A percentile compares a stretch with the other conserved stretches of the same genome.
phyloP scores from a whole-genome alignment of 1,284 basidiomycete genomes.

The Crepidotus sp. region DNA sequence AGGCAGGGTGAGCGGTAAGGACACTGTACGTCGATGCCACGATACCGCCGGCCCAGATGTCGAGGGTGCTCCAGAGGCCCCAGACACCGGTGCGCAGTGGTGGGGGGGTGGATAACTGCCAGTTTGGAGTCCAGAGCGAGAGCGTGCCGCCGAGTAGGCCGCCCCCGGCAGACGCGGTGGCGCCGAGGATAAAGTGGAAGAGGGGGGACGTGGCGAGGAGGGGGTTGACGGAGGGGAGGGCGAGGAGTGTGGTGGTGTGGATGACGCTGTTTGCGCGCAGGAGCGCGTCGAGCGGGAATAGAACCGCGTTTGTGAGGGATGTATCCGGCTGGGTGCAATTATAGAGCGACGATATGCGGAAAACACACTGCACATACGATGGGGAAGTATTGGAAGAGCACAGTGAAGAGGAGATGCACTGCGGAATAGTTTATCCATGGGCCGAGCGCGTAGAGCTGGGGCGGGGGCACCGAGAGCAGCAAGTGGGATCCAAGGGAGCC shows the following conservation, averaged over 20 bases:
- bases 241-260: slow-evolving; percentile 26
- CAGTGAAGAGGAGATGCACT: slow-evolving; percentile 35
- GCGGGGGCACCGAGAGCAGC: slow-evolving; percentile 35
- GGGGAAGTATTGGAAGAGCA: slow-evolving; percentile 31
- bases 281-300: slow-evolving; percentile 41
- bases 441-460: slow-evolving; percentile 33
- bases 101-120: slow-evolving; percentile 35
- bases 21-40: slow-evolving; percentile 27
- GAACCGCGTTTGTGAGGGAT: slow-evolving; percentile 29
- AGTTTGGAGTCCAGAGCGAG: slow-evolving; percentile 30
- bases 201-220: slow-evolving; percentile 30
- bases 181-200: slow-evolving; percentile 37
- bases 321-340: slow-evolving; percentile 23
- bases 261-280: slow-evolving; percentile 35
- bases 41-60: slow-evolving; percentile 39
- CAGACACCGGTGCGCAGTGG: slow-evolving; percentile 29
- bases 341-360: background rate
- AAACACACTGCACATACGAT: slow-evolving; percentile 20
- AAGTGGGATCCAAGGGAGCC: slow-evolving; percentile 34
- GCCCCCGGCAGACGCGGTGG: slow-evolving; percentile 34
- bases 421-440: slow-evolving; percentile 39
- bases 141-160: slow-evolving; percentile 35
- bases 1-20: slow-evolving; percentile 25
- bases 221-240: slow-evolving; percentile 24
- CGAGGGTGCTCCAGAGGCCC: slow-evolving; percentile 31